Conservation (phyloP, 2,329 filamentous ascomycete genomes). For the Hymenoscyphus albidus region DNA sequence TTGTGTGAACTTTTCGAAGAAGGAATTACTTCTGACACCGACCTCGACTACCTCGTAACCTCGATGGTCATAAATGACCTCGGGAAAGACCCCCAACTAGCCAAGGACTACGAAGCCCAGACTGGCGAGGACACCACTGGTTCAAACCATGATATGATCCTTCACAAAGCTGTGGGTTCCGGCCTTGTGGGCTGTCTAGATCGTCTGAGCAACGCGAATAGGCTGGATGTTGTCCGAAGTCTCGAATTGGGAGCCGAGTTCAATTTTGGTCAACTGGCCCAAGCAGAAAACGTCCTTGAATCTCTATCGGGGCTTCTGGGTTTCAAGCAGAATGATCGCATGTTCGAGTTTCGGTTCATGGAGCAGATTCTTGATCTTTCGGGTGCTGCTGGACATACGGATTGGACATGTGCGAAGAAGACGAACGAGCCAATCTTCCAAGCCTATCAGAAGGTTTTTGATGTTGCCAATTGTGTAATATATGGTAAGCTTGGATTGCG, state of each 20-base stretch:
- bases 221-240: neutral
- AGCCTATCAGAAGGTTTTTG: neutral
- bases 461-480: neutral
- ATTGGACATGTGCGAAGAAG: neutral
- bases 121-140: neutral
- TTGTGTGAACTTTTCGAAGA: neutral
- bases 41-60: neutral
- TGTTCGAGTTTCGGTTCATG: neutral
- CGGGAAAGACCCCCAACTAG: neutral
- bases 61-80: neutral
- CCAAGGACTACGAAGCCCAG: neutral
- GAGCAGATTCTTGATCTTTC: neutral
- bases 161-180: neutral
- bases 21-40: neutral
- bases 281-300: neutral
- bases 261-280: neutral
- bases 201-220: neutral
- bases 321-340: neutral
- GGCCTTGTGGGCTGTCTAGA: neutral
- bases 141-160: neutral
- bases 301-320: neutral
- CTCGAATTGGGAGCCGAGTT: neutral
- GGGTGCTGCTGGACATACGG: neutral
- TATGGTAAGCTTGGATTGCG: neutral
- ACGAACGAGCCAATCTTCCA: neutral